These are phyloP conservation scores for Saccharomycopsis schoenii DNA, from an alignment of 805 yeast genomes.

Conservation along the genomic window DNA sequence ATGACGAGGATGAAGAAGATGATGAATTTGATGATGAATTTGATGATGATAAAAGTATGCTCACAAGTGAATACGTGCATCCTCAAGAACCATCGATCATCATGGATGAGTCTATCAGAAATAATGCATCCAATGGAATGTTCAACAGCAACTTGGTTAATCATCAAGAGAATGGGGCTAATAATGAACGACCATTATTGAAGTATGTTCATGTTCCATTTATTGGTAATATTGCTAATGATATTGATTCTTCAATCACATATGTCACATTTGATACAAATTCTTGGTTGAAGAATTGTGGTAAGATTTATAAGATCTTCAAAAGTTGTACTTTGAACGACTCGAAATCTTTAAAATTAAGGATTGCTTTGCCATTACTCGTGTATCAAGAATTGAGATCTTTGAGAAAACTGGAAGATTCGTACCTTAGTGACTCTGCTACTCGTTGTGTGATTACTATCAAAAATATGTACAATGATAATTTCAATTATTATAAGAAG, in stretches of 20 bases:
- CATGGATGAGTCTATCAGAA: neutral
- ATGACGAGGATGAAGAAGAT: slow-evolving; percentile 10
- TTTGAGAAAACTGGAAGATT: slow-evolving; percentile 59
- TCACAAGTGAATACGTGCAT: slow-evolving; percentile 1
- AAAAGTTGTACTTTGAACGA: slow-evolving; percentile 42
- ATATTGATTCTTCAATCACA: slow-evolving; percentile 48
- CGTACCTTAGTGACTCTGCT: slow-evolving; percentile 68
- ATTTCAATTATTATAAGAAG: slow-evolving; percentile 9
- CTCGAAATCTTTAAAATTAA: slow-evolving; percentile 6
- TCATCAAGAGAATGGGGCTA: slow-evolving; percentile 1
- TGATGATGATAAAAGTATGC: neutral
- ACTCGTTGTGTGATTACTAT: slow-evolving; percentile 70
- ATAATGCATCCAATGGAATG: neutral
- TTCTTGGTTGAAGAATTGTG: slow-evolving; percentile 75
- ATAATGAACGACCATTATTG: neutral
- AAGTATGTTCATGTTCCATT: slow-evolving; percentile 16
- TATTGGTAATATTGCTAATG: slow-evolving; percentile 44
- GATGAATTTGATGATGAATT: slow-evolving; percentile 19
- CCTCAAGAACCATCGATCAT: neutral
- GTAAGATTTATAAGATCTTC: slow-evolving; percentile 60
- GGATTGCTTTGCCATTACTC: slow-evolving; percentile 40
- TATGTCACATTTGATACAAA: slow-evolving; percentile 65
- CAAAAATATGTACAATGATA: slow-evolving; percentile 50
- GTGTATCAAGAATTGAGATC: slow-evolving; percentile 73
- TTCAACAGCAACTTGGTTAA: neutral